Evolutionary conservation across 2,329 filamentous ascomycete genomes (phyloP), one percentile per base, ranked within the genome.

Genomic region (Diplodia mutila): DNA sequence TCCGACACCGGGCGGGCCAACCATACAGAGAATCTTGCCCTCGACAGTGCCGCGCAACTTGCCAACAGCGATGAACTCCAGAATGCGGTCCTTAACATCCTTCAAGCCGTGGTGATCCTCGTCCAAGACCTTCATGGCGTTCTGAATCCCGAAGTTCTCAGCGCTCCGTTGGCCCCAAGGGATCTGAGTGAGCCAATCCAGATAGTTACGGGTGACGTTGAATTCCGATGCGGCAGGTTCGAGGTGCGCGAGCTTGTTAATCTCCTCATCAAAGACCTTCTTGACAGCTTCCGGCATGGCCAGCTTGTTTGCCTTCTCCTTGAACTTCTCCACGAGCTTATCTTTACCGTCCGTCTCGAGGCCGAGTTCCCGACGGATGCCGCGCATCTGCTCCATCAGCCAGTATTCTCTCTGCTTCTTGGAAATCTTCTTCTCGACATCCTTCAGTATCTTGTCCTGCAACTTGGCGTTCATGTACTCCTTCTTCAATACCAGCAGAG

Each of bases 371-470:
- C 95, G 88, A 68, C 93, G 91, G 75, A 99, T 99, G 29, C 94
- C 95, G 84, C 98, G 98, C 94, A 99, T 97, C 79, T 99, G 96
- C 80, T 99, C 95, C 93, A 97, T 96, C 55, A 99, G 84, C 92
- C 93, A 98, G 82, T 98, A 99, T 77, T 99, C 95, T 64, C 95
- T 89, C 78, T 99, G 95, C 34, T 94, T 90, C 82, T 99, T 98
- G 74, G 94, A 94, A 65, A 99, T 98, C 81, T 97, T 97, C 75
- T 88, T 93, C 79, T 98, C 95, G 21, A 99, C 96, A 76, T 99
- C 95, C 81, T 97, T 97, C 68, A 91, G 93, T 68, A 99, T 98
- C 84, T 98, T 99, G 67, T 92, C 94, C 78, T 97, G 94, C 34
- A 99, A 84, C 77, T 98, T 92, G 0, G 95, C 95, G 73, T 98